These are phyloP conservation scores for Rhizophora apiculata DNA, from an alignment of 345 rosid genomes.

Conservation along the genomic window DNA sequence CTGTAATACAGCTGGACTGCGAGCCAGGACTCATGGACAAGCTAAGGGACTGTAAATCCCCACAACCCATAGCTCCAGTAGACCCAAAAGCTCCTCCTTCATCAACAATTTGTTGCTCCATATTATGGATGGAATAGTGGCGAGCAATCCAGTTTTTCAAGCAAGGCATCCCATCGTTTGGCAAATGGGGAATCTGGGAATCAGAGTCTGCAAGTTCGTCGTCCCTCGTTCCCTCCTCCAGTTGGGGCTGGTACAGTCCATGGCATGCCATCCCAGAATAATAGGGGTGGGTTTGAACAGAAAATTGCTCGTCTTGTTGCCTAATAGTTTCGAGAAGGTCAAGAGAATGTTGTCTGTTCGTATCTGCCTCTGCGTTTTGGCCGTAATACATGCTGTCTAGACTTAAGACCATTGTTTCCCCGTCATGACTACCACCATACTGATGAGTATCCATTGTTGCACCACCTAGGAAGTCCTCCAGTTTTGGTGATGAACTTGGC, in stretches of 20 bases:
- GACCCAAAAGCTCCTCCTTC: conserved; percentile 19
- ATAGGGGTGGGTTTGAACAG: conserved; percentile 33
- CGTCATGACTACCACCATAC: conserved; percentile 34
- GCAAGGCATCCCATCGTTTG: conserved; percentile 28
- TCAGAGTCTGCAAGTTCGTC: conserved; percentile 28
- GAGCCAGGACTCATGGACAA: conserved; percentile 57
- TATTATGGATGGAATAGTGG: conserved; percentile 28
- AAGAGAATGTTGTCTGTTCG: conserved; percentile 33
- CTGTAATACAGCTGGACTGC: conserved; percentile 44
- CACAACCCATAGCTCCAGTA: conserved; percentile 22
- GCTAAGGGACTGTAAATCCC: conserved; percentile 41
- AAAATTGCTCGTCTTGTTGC: conserved; percentile 32
- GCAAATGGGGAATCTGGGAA: conserved; percentile 32
- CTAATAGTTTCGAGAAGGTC: conserved; percentile 30
- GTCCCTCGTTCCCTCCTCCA: conserved; percentile 34
- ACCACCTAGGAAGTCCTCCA: conserved; percentile 73
- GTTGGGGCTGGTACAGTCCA: conserved; percentile 29
- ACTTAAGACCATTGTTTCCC: conserved; percentile 45
- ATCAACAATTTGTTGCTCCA: conserved; percentile 39
- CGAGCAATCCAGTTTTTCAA: conserved; percentile 43
- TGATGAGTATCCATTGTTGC: conserved; percentile 43
- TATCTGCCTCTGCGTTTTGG: conserved; percentile 29
- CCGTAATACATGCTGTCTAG: conserved; percentile 45
- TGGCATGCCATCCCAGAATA: conserved; percentile 31
- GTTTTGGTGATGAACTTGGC: conserved; percentile 53